Base-by-base conservation (phyloP, 1,139 yeast species). In the Suhomyces maxii region DNA sequence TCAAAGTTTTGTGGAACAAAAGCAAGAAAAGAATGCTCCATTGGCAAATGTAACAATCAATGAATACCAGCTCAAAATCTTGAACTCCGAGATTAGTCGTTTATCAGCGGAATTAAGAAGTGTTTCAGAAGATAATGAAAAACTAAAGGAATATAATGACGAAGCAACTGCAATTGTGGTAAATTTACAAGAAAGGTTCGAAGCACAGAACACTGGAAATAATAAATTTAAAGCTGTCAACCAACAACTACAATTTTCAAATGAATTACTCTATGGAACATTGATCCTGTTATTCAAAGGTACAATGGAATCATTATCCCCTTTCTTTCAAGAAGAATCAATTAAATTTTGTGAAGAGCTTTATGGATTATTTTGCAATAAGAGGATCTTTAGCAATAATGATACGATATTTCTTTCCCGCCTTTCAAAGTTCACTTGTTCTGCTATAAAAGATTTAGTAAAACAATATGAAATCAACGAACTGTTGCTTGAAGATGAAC, bases 261-360 rank as follows among this genome's bases (percentile, higher is more conserved):
- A 44, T 31, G 34, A 41, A 23, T n/a, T 37, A 12, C 9, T 44
- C 6, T 37, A 37, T 36, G 30, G 8, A 14, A 36, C 44, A 8
- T 32, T 44, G n/a, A 9, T 37, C 12, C 36, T 30, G 31, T 7
- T 44, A 9, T 35, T 37, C 7, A 30, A 41, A 26, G 34, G 33
- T 7, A 18, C 36, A 6, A n/a, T 44, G 34, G 44, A 36, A 8
- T 25, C 49, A 8, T 48, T 64, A 33, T 42, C 50, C 34, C 64
- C 64, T 8, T 49, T 61, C 51, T 48, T 63, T 45, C 52, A 59
- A 39, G 55, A 57, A 8, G 67, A 63, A 38, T 57, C 67, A 11
- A 45, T 51, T 11, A 41, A 40, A 1, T 56, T 53, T 36, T 53
- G 57, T 41, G 42, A 42, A 8, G 50, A 53, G 11, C 39, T 62